Evolutionary conservation across 2,329 filamentous ascomycete species (phyloP).

Genomic region (Scedosporium minutisporum): DNA sequence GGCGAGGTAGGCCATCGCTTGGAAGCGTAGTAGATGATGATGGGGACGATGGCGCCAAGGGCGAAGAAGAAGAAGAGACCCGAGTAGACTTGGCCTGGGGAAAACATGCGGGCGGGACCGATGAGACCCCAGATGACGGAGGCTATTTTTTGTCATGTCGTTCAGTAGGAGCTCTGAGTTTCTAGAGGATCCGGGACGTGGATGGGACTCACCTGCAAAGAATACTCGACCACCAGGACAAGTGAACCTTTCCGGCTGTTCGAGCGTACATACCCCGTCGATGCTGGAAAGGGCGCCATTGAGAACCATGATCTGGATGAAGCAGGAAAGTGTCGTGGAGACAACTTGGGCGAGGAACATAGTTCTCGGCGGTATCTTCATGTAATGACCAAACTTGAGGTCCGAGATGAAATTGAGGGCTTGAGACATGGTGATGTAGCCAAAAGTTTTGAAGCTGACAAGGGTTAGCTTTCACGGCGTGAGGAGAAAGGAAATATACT

Average conservation of each 20-base stretch:
- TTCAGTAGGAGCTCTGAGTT: background rate
- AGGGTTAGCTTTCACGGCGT: slow-evolving; percentile 1
- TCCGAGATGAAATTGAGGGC: slow-evolving; percentile 55
- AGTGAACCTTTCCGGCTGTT: slow-evolving; percentile 49
- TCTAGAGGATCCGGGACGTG: background rate
- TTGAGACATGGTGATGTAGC: slow-evolving; percentile 56
- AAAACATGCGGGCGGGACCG: slow-evolving; percentile 54
- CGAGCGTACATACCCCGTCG: slow-evolving; percentile 49
- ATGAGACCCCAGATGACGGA: slow-evolving; percentile 61
- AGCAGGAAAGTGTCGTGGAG: slow-evolving; percentile 55
- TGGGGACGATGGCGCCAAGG: slow-evolving; percentile 42
- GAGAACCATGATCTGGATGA: slow-evolving; percentile 56
- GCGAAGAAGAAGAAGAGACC: slow-evolving; percentile 51
- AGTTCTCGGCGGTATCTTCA: slow-evolving; percentile 58
- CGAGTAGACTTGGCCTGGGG: slow-evolving; percentile 51
- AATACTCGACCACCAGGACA: slow-evolving; percentile 56
- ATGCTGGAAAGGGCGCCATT: slow-evolving; percentile 55
- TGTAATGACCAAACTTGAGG: slow-evolving; percentile 64
- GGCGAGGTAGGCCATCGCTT: slow-evolving; percentile 42
- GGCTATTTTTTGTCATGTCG: slow-evolving; percentile 24
- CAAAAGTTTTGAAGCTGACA: slow-evolving; percentile 50
- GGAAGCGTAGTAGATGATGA: slow-evolving; percentile 40
- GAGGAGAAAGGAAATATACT: background rate
- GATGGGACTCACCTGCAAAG: slow-evolving; percentile 39
- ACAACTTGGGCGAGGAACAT: slow-evolving; percentile 59